Base-by-base conservation (phyloP, 176 grass and related monocot species). In the Themeda triandra region DNA sequence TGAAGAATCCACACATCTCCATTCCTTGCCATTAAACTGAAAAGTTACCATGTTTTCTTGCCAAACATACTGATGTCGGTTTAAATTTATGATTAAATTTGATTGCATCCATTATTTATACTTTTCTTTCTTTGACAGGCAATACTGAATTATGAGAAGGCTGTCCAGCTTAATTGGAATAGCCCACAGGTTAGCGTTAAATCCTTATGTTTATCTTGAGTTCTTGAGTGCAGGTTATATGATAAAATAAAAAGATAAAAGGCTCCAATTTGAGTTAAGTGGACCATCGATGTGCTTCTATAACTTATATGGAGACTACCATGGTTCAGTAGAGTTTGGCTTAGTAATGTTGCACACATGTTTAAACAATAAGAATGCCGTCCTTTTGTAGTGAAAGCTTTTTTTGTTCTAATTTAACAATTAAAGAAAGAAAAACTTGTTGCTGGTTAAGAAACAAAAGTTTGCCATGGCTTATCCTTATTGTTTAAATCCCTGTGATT, bases 91-190 rank as follows among this genome's bases (percentile, higher is more conserved):
- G 18, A 67, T n/a, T 66, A 31, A 76, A 71, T 76, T 80, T 70
- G 29, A 62, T 75, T 37, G 4, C 19, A 53, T 67, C 19, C 13
- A 5, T 83, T 77, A 66, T 88, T 64, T 79, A 75, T 58, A 44
- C 10, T 53, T 40, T 13, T 23, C 0, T 66, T 80, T 74, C 1
- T 82, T 74, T 69, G 68, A 10, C 81, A 99, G 97, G 92, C 97
- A 83, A 99, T 95, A 89, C 66, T 89, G 84, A 99, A 96, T 69
- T 99, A 99, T 79, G 91, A 94, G 63, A 99, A 92, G 86, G 97
- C 92, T 83, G 97, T 99, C 73, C 91, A 92, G 71, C 97, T 99
- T 33, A 99, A 96, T 80, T 99, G 97, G 97, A 99, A 99, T 88
- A 99, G 93, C 28, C 97, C 97, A 51, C 97, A 99, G 97, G 96